These are phyloP conservation scores for Apiospora pterosperma DNA, from an alignment of 2,329 filamentous ascomycete genomes.

Conservation along the genomic window DNA sequence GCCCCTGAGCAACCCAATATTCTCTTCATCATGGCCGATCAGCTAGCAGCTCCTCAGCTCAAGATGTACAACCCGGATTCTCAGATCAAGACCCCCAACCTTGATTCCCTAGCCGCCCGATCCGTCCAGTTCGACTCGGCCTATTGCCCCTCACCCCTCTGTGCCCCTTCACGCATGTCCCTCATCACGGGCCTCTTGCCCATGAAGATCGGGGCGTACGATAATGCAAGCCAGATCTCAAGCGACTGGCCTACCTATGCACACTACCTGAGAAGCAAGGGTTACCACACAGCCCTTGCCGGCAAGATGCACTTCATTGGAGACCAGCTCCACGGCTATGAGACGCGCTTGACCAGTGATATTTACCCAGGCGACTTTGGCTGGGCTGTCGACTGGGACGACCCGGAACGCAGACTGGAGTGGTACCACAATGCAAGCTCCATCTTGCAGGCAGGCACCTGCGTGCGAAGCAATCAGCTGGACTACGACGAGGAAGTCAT, in stretches of 20 bases:
- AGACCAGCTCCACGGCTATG: conserved; percentile 91
- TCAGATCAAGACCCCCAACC: conserved; percentile 87
- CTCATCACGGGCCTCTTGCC: conserved; percentile 91
- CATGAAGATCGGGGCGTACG: conserved; percentile 86
- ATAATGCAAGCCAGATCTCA: conserved; percentile 82
- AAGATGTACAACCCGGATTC: conserved; percentile 89
- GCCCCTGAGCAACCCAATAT: conserved; percentile 63
- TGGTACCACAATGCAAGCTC: conserved; percentile 98
- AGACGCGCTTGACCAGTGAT: conserved; percentile 87
- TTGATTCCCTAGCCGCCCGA: conserved; percentile 75
- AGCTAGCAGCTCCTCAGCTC: conserved; percentile 84
- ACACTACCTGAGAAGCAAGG: conserved; percentile 80
- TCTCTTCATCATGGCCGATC: conserved; percentile 95
- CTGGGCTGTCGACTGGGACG: conserved; percentile 95
- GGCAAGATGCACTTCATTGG: conserved; percentile 98
- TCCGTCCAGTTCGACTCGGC: conserved; percentile 91
- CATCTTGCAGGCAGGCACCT: conserved; percentile 83
- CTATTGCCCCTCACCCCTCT: conserved; percentile 91
- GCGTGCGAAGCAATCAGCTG: conserved; percentile 88
- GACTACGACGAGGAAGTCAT: conserved; percentile 97
- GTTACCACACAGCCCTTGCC: conserved; percentile 86
- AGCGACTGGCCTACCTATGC: conserved; percentile 89
- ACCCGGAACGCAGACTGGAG: conserved; percentile 79
- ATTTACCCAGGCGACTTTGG: conserved; percentile 95
- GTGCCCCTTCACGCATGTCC: conserved; percentile 88